Base-by-base conservation (phyloP, 371 early-diverging fungal genomes). In the Cokeromyces recurvatus region DNA sequence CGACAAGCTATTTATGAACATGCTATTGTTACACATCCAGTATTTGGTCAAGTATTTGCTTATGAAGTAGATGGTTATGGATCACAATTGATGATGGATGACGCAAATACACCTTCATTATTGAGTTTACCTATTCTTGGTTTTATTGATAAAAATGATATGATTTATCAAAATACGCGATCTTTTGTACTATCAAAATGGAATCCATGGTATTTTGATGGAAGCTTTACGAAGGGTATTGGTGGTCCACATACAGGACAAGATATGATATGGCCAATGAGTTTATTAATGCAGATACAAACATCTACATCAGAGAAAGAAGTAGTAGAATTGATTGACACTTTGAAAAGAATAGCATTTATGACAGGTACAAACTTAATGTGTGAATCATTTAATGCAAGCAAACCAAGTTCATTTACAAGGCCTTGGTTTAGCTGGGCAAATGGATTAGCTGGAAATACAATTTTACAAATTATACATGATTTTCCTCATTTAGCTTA, bases 31-130 rank as follows among this genome's bases (percentile, higher is more conserved):
- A 23, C 38, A n/a, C 84, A 85, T 49, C 67, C 74, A 0, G 52
- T 49, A 23, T 64, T 69, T 48, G 81, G 81, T 0, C 42, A 55
- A 20, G 53, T 85, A 4, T 82, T 76, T 64, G 84, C 77, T 0
- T 85, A 73, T 44, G 85, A 85, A 57, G 74, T 79, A 16, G 84
- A 85, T 43, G 81, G 85, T 22, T 82, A 62, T 48, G 84, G 85
- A 9, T 78, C 79, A 1, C 41, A 53, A 2, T 48, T 79, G 2
- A 44, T 85, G 10, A 82, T 82, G 80, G 85, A 85, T 45, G 85
- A 85, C 43, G 82, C 84, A 14, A 82, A 81, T 38, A 69, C 74
- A 12, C 85, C 85, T 1, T 72, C 77, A 2, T 64, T 85, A 4
- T 51, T 85, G 6, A 68, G 76, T 14, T 51, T 85, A 31, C 84